Evolutionary conservation across 2,329 filamentous ascomycete genomes (phyloP).

Genomic region (Calonectria honghensis): DNA sequence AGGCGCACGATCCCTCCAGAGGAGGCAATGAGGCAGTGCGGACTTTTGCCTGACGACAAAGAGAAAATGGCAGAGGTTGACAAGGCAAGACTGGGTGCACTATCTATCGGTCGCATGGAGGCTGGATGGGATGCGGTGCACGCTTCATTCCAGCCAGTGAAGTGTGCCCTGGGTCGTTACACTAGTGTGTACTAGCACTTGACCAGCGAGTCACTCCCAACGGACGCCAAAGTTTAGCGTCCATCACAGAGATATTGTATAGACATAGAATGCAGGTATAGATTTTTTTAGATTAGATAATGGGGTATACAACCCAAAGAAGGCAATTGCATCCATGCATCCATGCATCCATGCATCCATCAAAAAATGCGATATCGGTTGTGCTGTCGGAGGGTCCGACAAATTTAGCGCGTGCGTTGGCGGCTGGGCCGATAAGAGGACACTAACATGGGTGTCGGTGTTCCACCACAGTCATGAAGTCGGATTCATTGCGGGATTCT

Average conservation of each 20-base stretch:
- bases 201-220: too few relatives aligned
- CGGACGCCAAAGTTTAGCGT: not conserved
- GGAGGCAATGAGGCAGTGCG: slow-evolving; percentile 1
- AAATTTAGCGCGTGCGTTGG: not conserved
- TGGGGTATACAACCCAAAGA: not conserved
- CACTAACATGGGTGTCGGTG: not conserved
- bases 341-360: not conserved
- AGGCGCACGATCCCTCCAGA: slow-evolving; percentile 26
- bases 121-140: slow-evolving; percentile 34
- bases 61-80: slow-evolving; percentile 16
- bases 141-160: slow-evolving; percentile 21
- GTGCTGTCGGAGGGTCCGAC: slow-evolving; percentile 4
- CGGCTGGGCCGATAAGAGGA: slow-evolving; percentile 7
- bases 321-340: not conserved
- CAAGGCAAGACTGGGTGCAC: not conserved
- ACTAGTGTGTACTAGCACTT: not conserved
- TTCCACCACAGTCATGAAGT: not conserved
- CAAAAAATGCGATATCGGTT: not conserved
- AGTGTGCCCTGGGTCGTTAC: slow-evolving; percentile 20
- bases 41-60: slow-evolving; percentile 28
- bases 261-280: not conserved
- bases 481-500: slow-evolving; percentile 4
- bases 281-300: not conserved
- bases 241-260: not conserved
- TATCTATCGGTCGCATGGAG: slow-evolving; percentile 21